Conservation (phyloP, 2,329 filamentous ascomycete genomes). For the Venturia nashicola region DNA sequence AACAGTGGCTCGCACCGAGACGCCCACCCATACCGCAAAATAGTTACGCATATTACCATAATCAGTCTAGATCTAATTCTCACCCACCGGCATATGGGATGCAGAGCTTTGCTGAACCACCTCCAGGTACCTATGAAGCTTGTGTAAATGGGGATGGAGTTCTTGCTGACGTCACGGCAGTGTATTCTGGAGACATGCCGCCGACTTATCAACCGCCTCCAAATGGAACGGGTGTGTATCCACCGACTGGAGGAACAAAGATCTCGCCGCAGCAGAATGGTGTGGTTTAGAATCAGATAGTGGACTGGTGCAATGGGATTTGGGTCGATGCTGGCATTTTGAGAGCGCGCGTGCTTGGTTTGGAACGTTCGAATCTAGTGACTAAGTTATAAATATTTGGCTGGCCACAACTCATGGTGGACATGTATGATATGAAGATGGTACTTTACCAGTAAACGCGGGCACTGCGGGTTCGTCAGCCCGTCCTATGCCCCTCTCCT, state of each 20-base stretch:
- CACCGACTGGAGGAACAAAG: constrained; percentile 19
- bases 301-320: neutral
- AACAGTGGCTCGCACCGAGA: constrained; percentile 7
- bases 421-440: neutral
- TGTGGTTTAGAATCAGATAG: neutral
- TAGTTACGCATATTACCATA: constrained; percentile 4
- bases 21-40: neutral
- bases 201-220: constrained; percentile 15
- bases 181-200: constrained; percentile 23
- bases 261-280: constrained; percentile 17
- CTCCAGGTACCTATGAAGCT: neutral
- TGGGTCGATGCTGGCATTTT: neutral
- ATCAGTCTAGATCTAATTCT: neutral
- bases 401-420: neutral
- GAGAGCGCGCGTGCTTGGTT: neutral
- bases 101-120: constrained; percentile 3
- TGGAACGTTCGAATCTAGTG: neutral
- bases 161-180: neutral
- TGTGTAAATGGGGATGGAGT: neutral
- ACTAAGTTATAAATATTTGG: neutral
- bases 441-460: neutral
- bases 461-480: neutral
- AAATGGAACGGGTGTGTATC: neutral
- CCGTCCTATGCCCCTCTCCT: too few relatives aligned
- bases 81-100: constrained; percentile 2